phyloP scores from a whole-genome alignment of 2,329 filamentous ascomycete species.

The Pseudogymnoascus sp. region DNA sequence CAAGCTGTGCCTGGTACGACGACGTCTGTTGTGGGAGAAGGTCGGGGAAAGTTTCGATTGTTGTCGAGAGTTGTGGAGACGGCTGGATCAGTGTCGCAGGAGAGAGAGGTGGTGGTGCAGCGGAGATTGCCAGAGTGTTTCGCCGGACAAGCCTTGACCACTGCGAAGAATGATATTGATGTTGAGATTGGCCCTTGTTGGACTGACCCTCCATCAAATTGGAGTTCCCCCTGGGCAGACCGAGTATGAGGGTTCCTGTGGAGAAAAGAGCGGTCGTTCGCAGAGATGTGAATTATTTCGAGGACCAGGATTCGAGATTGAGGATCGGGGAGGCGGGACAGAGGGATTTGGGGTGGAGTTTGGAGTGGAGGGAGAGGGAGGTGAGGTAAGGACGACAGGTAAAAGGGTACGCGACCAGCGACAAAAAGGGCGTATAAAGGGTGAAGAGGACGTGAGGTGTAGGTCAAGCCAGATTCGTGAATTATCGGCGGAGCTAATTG shows the following conservation, averaged over 20 bases:
- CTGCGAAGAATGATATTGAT: conserved; percentile 31
- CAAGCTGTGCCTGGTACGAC: conserved; percentile 54
- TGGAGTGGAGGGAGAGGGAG: background rate
- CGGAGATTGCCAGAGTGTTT: conserved; percentile 24
- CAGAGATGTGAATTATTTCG: background rate
- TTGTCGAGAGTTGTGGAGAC: conserved; percentile 30
- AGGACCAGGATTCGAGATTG: background rate
- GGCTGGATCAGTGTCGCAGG: conserved; percentile 22
- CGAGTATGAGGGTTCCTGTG: background rate
- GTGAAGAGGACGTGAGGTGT: background rate
- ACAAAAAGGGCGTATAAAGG: background rate
- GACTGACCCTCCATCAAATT: conserved; percentile 31
- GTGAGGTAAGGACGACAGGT: background rate
- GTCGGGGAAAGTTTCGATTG: conserved; percentile 49
- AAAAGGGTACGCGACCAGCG: background rate
- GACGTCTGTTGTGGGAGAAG: conserved; percentile 52
- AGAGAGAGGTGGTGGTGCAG: conserved; percentile 19
- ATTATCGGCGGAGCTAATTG: background rate
- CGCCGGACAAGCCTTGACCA: conserved; percentile 31
- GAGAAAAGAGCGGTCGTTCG: background rate
- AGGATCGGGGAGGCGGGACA: background rate
- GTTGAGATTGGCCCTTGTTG: conserved; percentile 26
- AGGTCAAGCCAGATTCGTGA: background rate
- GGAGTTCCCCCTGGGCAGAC: background rate
- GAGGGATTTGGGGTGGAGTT: background rate